Evolutionary conservation across 176 grass and related monocot species (phyloP).

Genomic region (Eragrostis nindensis): DNA sequence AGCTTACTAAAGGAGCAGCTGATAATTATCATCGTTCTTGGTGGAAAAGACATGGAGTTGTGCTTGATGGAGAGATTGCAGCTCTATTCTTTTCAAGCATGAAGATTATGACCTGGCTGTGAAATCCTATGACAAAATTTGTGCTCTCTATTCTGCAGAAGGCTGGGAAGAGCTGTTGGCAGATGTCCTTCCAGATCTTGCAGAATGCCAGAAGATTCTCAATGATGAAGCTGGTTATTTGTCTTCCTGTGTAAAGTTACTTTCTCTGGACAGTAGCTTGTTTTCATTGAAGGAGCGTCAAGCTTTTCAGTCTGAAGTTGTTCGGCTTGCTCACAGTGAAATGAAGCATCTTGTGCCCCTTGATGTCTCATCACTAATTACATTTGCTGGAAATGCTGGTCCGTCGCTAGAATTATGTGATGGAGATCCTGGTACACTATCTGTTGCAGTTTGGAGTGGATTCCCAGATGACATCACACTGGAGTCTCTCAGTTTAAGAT

Average conservation of each 20-base stretch:
- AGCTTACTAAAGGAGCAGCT: conserved; percentile 96
- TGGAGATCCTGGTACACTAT: conserved; percentile 88
- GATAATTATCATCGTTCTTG: conserved; percentile 97
- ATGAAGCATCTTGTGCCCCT: conserved; percentile 93
- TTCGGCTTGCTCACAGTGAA: conserved; percentile 91
- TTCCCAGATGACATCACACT: conserved; percentile 94
- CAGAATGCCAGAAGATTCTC: conserved; percentile 97
- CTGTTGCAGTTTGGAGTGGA: conserved; percentile 83
- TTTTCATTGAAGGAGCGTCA: conserved; percentile 88
- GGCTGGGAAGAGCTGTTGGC: conserved; percentile 94
- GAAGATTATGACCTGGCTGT: conserved; percentile 84
- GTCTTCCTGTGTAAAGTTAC: conserved; percentile 87
- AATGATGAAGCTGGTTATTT: conserved; percentile 91
- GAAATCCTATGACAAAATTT: conserved; percentile 99
- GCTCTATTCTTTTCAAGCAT: conserved; percentile 88
- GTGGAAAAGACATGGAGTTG: conserved; percentile 99
- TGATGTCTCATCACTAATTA: conserved; percentile 93
- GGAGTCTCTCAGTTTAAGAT: conserved; percentile 83
- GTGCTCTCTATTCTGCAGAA: conserved; percentile 91
- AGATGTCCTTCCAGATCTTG: conserved; percentile 91
- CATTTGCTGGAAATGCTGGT: conserved; percentile 84
- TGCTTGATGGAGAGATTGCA: conserved; percentile 98
- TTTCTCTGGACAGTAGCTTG: conserved; percentile 76
- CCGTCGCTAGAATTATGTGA: conserved; percentile 92
- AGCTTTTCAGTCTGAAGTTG: conserved; percentile 92